Evolutionary conservation across 768 basidiomycete species (phyloP).

Genomic region (Cytidiella melzeri): DNA sequence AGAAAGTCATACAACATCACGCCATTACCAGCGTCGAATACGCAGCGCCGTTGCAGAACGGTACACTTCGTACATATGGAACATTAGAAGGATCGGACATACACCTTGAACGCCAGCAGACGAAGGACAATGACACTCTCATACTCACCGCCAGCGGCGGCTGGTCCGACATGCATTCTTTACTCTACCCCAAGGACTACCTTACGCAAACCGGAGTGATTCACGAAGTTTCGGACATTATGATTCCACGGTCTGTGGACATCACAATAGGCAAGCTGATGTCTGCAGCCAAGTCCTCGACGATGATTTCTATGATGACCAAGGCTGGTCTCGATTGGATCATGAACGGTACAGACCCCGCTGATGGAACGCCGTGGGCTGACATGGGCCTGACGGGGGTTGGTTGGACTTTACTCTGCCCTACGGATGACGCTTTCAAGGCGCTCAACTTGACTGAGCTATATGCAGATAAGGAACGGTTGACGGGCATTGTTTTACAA

Average conservation of each 20-base stretch:
- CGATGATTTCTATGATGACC: slow-evolving; percentile 78
- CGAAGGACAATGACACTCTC: slow-evolving; percentile 35
- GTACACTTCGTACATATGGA: slow-evolving; percentile 64
- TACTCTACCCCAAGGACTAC: slow-evolving; percentile 52
- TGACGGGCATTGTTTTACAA: slow-evolving; percentile 63
- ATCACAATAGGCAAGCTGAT: slow-evolving; percentile 87
- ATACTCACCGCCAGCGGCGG: slow-evolving; percentile 64
- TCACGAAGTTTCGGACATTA: slow-evolving; percentile 79
- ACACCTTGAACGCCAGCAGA: slow-evolving; percentile 51
- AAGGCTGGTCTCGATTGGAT: slow-evolving; percentile 91
- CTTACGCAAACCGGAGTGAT: slow-evolving; percentile 88
- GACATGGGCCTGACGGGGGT: slow-evolving; percentile 38
- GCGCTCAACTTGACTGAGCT: slow-evolving; percentile 73
- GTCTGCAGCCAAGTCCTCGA: slow-evolving; percentile 81
- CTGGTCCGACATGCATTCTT: slow-evolving; percentile 65
- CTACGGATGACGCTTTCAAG: slow-evolving; percentile 90
- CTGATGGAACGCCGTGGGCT: slow-evolving; percentile 63
- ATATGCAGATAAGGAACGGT: slow-evolving; percentile 45
- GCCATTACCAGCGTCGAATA: slow-evolving; percentile 75
- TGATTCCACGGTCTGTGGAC: slow-evolving; percentile 83
- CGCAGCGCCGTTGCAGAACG: slow-evolving; percentile 48
- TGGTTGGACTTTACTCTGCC: slow-evolving; percentile 88
- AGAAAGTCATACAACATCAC: slow-evolving; percentile 85
- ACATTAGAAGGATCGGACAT: slow-evolving; percentile 86
- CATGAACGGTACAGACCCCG: slow-evolving; percentile 76